These are phyloP conservation scores for Gynostemma pentaphyllum DNA, from an alignment of 306 rosid genomes.

Conservation along the genomic window DNA sequence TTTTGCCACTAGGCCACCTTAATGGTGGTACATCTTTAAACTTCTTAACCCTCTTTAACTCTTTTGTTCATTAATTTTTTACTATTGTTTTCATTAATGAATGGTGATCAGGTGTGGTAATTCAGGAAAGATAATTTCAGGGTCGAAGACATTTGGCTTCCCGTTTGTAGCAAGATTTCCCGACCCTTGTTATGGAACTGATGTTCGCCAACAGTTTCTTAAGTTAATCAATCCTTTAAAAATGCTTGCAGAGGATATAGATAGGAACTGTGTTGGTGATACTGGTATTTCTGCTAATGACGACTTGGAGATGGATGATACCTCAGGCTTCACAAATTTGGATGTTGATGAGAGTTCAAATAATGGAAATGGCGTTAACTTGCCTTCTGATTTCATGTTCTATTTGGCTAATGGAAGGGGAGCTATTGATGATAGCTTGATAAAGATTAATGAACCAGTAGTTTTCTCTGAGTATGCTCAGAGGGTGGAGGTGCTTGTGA, in stretches of 20 bases:
- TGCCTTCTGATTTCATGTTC: slow-evolving; percentile 40
- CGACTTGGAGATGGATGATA: slow-evolving; percentile 36
- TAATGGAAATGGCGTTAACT: slow-evolving; percentile 27
- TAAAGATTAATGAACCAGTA: slow-evolving; percentile 30
- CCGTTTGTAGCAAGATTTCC: slow-evolving; percentile 61
- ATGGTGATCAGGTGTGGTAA: slow-evolving; percentile 23
- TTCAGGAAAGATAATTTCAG: slow-evolving; percentile 9
- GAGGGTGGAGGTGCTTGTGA: slow-evolving; percentile 33
- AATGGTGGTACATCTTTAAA: too few relatives aligned
- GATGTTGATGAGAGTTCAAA: slow-evolving; percentile 32
- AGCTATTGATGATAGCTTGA: slow-evolving; percentile 15
- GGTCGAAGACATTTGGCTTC: slow-evolving; percentile 30
- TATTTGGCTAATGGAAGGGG: slow-evolving; percentile 7
- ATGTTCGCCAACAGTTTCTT: slow-evolving; percentile 38
- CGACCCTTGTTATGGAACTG: slow-evolving; percentile 33
- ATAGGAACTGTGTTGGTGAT: slow-evolving; percentile 22
- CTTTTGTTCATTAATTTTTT: neutral
- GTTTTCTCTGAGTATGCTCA: slow-evolving; percentile 8
- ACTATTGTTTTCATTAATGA: neutral
- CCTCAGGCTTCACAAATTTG: slow-evolving; percentile 23
- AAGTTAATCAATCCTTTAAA: slow-evolving; percentile 45
- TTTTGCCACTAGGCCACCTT: too few relatives aligned
- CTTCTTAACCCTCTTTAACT: slow-evolving; percentile 7
- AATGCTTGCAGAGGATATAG: slow-evolving; percentile 22
- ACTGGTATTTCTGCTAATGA: slow-evolving; percentile 24